phyloP scores from a whole-genome alignment of 2,329 filamentous ascomycete genomes.

The Neoarthrinium moseri region DNA sequence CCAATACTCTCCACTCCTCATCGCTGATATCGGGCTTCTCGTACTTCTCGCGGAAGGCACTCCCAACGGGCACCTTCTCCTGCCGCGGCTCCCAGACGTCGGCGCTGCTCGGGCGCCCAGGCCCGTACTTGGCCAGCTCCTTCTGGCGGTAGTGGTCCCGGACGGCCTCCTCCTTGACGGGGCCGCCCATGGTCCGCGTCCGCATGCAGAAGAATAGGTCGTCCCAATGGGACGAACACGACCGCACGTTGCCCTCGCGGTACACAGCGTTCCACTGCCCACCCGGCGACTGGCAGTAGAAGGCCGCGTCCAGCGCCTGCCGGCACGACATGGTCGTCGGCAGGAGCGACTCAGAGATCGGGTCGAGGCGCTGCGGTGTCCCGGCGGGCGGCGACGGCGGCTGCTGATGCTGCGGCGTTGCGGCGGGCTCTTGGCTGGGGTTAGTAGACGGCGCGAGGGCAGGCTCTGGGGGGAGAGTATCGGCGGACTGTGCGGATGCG shows the following conservation, averaged over 20 bases:
- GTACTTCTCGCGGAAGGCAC: conserved; percentile 42
- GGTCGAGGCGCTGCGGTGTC: conserved; percentile 33
- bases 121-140: conserved; percentile 62
- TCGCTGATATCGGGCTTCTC: conserved; percentile 37
- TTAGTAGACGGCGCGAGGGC: conserved; percentile 18
- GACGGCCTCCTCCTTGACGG: conserved; percentile 61
- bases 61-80: conserved; percentile 52
- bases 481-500: conserved; percentile 22
- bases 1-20: conserved; percentile 38
- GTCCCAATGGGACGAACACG: conserved; percentile 82
- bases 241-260: conserved; percentile 73
- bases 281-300: conserved; percentile 88
- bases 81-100: conserved; percentile 82
- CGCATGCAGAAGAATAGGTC: conserved; percentile 99
- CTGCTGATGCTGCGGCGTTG: conserved; percentile 1
- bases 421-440: conserved; percentile 4
- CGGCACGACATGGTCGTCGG: conserved; percentile 86
- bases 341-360: conserved; percentile 67
- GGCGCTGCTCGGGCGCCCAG: conserved; percentile 71
- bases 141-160: conserved; percentile 67
- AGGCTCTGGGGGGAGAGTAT: conserved; percentile 21
- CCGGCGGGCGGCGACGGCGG: too few species aligned
- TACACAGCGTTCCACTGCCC: conserved; percentile 93
- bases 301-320: conserved; percentile 86
- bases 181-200: conserved; percentile 60